A percentile compares a stretch with the other conserved stretches of the same genome.
Evolutionary conservation across 768 basidiomycete species (phyloP).

Genomic region (Nidularia pulvinata): DNA sequence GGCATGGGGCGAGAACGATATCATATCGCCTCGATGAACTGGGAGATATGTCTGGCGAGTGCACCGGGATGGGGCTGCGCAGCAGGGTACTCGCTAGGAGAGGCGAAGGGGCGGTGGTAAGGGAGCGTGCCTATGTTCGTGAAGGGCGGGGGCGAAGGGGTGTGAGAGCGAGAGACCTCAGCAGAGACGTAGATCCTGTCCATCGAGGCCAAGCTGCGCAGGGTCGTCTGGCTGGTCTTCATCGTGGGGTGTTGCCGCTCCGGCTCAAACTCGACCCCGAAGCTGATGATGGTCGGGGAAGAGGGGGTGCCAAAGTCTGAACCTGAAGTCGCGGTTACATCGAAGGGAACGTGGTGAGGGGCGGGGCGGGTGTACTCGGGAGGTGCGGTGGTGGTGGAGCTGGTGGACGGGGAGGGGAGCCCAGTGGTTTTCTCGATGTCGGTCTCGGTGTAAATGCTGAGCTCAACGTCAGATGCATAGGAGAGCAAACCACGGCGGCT

Average conservation of each 20-base stretch:
- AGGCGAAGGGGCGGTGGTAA: conserved; percentile 9
- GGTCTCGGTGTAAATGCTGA: not conserved
- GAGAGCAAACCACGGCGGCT: not conserved
- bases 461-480: not conserved
- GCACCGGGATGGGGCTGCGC: conserved; percentile 1
- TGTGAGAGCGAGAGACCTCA: not conserved
- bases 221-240: not conserved
- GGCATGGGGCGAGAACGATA: conserved; percentile 12
- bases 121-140: conserved; percentile 1
- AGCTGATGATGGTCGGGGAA: no score
- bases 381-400: not conserved
- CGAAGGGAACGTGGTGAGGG: not conserved
- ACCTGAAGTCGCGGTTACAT: not conserved
- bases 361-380: not conserved
- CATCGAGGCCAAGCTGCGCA: not conserved
- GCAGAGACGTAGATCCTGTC: not conserved
- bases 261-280: no score
- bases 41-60: no score
- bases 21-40: not conserved
- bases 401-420: not conserved
- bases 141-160: not conserved
- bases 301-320: no score
- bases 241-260: not conserved
- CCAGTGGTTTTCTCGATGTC: not conserved
- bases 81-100: conserved; percentile 8